Percentiles rank a stretch among this genome's conserved stretches.
These are phyloP conservation scores for Hura crepitans DNA, from an alignment of 441 rosid genomes.

Conservation along the genomic window DNA sequence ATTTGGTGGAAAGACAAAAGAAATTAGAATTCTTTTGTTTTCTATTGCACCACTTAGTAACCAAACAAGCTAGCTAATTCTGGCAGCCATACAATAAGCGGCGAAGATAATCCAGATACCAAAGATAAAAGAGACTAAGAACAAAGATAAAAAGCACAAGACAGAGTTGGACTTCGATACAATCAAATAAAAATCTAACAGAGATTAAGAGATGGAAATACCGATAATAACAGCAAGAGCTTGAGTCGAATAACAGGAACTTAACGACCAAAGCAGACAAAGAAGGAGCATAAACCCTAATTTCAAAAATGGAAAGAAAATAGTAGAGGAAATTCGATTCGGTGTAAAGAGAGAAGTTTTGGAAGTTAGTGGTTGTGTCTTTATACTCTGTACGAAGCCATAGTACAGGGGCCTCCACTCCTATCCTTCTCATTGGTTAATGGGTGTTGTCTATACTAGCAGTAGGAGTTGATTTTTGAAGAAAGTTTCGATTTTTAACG, in stretches of 20 bases:
- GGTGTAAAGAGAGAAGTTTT: slow-evolving; percentile 14
- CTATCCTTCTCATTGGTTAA: background rate
- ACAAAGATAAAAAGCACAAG: background rate
- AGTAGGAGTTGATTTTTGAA: background rate
- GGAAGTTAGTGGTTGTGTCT: slow-evolving; percentile 12
- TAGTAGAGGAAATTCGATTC: slow-evolving; percentile 3
- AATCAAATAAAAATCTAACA: background rate
- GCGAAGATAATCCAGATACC: background rate
- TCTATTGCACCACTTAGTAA: too few relatives aligned
- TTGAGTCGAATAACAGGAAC: background rate
- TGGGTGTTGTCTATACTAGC: too few relatives aligned
- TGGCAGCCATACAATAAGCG: background rate
- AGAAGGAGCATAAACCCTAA: slow-evolving; percentile 31
- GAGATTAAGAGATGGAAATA: background rate
- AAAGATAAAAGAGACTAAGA: background rate
- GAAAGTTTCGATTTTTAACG: background rate
- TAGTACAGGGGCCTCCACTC: slow-evolving; percentile 9
- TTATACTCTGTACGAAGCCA: slow-evolving; percentile 3
- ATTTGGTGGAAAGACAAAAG: too few relatives aligned
- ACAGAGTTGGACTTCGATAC: background rate
- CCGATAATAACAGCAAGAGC: background rate
- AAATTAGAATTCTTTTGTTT: too few relatives aligned
- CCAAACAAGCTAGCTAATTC: too few relatives aligned
- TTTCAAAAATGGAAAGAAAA: slow-evolving; percentile 1
- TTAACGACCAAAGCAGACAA: background rate